Evolutionary conservation across 495 filamentous ascomycete species (phyloP).

Genomic region (Lentithecium fluviatile): DNA sequence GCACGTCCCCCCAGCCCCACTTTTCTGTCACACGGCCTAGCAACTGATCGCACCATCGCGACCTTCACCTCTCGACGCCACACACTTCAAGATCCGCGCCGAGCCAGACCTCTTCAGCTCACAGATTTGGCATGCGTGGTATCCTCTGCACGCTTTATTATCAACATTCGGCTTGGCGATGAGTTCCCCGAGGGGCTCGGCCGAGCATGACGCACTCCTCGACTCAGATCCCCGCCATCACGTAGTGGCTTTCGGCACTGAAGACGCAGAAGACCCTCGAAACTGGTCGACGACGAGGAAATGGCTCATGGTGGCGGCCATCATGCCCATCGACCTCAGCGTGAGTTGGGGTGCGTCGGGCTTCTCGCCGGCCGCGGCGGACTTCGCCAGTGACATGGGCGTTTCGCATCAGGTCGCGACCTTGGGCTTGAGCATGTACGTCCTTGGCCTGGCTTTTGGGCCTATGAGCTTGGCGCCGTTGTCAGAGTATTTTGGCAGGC

Average conservation of each 20-base stretch:
- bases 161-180: too few species aligned
- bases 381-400: slow-evolving; percentile 31
- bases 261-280: slow-evolving; percentile 49
- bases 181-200: too few species aligned
- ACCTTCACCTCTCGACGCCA: too few species aligned
- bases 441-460: slow-evolving; percentile 34
- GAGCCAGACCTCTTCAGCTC: too few species aligned
- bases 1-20: too few species aligned
- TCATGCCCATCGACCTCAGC: slow-evolving; percentile 19
- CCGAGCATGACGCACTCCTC: too few species aligned
- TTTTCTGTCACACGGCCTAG: too few species aligned
- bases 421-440: slow-evolving; percentile 41
- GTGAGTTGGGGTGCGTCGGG: slow-evolving; percentile 47
- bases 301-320: slow-evolving; percentile 45
- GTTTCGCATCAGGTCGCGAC: slow-evolving; percentile 36
- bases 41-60: too few species aligned
- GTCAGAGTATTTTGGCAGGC: slow-evolving; percentile 40
- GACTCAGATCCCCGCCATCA: background rate
- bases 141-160: too few species aligned
- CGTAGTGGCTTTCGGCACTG: slow-evolving; percentile 38
- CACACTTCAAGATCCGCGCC: too few species aligned
- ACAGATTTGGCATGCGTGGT: too few species aligned
- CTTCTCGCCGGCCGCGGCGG: slow-evolving; percentile 38
- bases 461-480: slow-evolving; percentile 34
- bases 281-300: slow-evolving; percentile 51